Evolutionary conservation across 441 rosid genomes (phyloP).

Genomic region (Lepidium campestre): DNA sequence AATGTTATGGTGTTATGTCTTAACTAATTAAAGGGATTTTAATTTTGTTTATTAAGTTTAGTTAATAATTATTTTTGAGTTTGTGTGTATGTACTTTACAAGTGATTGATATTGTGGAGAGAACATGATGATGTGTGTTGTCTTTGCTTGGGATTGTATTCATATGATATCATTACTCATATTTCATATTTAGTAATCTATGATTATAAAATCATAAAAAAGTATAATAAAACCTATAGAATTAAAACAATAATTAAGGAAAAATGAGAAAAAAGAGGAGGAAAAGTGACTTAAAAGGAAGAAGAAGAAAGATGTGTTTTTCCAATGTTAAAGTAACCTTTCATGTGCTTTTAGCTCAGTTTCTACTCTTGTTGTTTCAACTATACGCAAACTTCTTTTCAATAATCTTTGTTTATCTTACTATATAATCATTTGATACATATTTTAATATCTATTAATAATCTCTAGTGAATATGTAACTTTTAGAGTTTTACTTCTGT

Average conservation of each 20-base stretch:
- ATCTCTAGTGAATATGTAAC: background rate
- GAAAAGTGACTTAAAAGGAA: conserved; percentile 32
- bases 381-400: conserved; percentile 25
- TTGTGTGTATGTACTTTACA: conserved; percentile 25
- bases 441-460: background rate
- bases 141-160: conserved; percentile 34
- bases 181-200: conserved; percentile 16
- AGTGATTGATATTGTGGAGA: conserved; percentile 23
- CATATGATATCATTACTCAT: conserved; percentile 15
- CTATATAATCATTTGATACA: background rate
- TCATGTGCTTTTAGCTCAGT: conserved; percentile 33
- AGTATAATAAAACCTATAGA: no score
- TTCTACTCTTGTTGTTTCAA: conserved; percentile 29
- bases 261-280: conserved; percentile 10
- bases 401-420: conserved; percentile 4
- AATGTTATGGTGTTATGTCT: conserved; percentile 20
- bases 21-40: conserved; percentile 22
- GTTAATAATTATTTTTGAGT: background rate
- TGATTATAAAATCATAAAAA: no score
- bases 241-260: no score
- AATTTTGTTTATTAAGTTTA: background rate
- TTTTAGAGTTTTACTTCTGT: background rate
- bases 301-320: conserved; percentile 18
- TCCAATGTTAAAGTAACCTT: conserved; percentile 28
- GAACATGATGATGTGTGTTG: conserved; percentile 33